Evolutionary conservation across 23 red algal genomes (phyloP).

Genomic region (Cyanidiococcus yangmingshanensis): DNA sequence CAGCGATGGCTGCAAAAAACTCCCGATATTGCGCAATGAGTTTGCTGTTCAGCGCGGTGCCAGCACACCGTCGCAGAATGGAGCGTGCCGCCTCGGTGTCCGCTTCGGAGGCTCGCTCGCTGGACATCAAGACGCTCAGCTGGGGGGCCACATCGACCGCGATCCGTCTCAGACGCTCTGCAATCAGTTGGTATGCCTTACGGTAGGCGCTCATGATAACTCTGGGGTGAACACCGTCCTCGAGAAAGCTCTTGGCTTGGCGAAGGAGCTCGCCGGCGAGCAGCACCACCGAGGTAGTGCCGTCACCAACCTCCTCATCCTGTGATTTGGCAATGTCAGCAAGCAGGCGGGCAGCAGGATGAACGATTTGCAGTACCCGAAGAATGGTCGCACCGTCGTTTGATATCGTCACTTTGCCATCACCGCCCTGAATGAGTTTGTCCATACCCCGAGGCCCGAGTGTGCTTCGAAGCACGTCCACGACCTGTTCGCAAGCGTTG

Average conservation of each 20-base stretch:
- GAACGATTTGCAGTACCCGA: constrained; percentile 70
- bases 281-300: constrained; percentile 75
- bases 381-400: constrained; percentile 97
- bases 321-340: constrained; percentile 76
- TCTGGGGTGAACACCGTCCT: constrained; percentile 88
- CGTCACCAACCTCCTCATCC: constrained; percentile 91
- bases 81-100: not conserved
- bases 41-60: constrained; percentile 85
- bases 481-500: constrained; percentile 83
- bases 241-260: constrained; percentile 85
- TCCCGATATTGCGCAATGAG: constrained; percentile 74
- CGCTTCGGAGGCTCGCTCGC: not conserved
- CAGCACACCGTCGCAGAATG: constrained; percentile 68
- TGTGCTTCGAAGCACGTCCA: constrained; percentile 81
- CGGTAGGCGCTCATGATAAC: constrained; percentile 63
- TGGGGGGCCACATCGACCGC: constrained; percentile 58
- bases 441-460: constrained; percentile 93
- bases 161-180: constrained; percentile 40
- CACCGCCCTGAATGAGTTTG: constrained; percentile 80
- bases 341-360: constrained; percentile 73
- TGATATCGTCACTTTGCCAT: constrained; percentile 80
- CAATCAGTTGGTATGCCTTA: constrained; percentile 39
- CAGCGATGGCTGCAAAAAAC: constrained; percentile 85
- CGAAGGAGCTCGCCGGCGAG: constrained; percentile 82
- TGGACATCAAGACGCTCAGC: not conserved